phyloP scores from a whole-genome alignment of 1,139 yeast species.

The Suhomyces coccinellae region DNA sequence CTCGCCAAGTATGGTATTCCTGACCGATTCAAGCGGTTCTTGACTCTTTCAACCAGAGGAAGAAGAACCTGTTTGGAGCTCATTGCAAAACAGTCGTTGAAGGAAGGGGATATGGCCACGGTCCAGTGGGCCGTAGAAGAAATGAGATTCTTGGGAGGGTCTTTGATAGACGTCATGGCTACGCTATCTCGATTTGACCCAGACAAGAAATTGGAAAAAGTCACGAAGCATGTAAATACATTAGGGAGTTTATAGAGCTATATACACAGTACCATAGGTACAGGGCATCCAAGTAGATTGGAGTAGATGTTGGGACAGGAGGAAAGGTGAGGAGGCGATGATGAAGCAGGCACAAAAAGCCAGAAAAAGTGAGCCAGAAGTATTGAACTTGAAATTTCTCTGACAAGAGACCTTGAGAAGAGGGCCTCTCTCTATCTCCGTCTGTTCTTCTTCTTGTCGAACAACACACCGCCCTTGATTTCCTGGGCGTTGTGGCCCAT shows the following conservation, averaged over 20 bases:
- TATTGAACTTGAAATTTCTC: too few relatives aligned
- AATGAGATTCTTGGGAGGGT: slow-evolving; percentile 32
- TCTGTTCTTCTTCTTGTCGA: slow-evolving; percentile 49
- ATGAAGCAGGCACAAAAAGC: too few relatives aligned
- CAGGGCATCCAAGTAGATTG: background rate
- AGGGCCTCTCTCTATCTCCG: slow-evolving; percentile 19
- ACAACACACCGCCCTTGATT: slow-evolving; percentile 65
- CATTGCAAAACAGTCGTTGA: slow-evolving; percentile 25
- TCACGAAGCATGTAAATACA: slow-evolving; percentile 9
- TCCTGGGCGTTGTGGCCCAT: slow-evolving; percentile 64
- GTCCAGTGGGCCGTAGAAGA: slow-evolving; percentile 37
- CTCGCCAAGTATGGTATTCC: slow-evolving; percentile 19
- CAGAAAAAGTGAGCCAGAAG: too few relatives aligned
- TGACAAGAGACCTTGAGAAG: too few relatives aligned
- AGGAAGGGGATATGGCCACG: slow-evolving; percentile 24
- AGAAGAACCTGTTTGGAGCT: slow-evolving; percentile 19
- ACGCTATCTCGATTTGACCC: slow-evolving; percentile 2
- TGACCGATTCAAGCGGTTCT: slow-evolving; percentile 15
- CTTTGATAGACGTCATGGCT: slow-evolving; percentile 23
- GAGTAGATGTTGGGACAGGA: too few relatives aligned
- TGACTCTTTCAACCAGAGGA: slow-evolving; percentile 14
- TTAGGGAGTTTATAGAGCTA: slow-evolving; percentile 11
- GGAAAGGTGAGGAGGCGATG: background rate
- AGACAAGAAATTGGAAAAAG: background rate
- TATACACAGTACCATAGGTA: slow-evolving; percentile 4